Base-by-base conservation (phyloP, 768 basidiomycete species). In the Lactifluus subvellereus region DNA sequence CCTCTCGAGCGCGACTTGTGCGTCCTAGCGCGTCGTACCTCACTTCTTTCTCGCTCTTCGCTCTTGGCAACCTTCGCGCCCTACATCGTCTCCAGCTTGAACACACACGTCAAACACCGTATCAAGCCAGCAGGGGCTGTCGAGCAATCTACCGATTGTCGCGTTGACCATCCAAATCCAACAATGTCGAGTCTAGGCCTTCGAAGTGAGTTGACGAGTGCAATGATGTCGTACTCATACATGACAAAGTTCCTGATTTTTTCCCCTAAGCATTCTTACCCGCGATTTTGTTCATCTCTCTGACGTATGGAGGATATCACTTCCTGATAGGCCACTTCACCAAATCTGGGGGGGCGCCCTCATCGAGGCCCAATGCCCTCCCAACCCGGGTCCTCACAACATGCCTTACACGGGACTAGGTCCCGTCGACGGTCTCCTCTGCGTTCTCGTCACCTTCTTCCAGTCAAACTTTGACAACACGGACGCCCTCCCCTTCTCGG, bases 371-470 rank as follows among this genome's bases (percentile, higher is more conserved):
- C 59, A 67, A 54, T 67, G 66, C 32, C 60, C 66, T 20, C 59
- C 66, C 49, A 52, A 67, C 18, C 33, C 49, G 9, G 66, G 66
- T 3, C 64, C 60, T 1, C 61, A 66, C 48, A 61, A 14, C 52
- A 32, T 61, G 18, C 58, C 50, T 37, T 67, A 67, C 57, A 54
- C 60, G 32, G 60, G 66, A 1, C 6, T 67, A 1, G 22, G 6
- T 33, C 32, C 52, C n/a, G 3, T 60, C 48, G 66, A 67, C 27
- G 0, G 9, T 4, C 1, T 48, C 30, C 54, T 67, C 35, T 67
- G 66, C 54, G 0, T 59, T n/a, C 43, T 66, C n/a, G 65, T 67
- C 50, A 7, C 65, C 42, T 67, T 67, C 54, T 66, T 66, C 20
- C 65, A 62, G 22, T 47, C 57, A 3, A 42, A 42, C 43, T 38